phyloP scores from a whole-genome alignment of 1,284 basidiomycete species.

The Moesziomyces globuligerus region DNA sequence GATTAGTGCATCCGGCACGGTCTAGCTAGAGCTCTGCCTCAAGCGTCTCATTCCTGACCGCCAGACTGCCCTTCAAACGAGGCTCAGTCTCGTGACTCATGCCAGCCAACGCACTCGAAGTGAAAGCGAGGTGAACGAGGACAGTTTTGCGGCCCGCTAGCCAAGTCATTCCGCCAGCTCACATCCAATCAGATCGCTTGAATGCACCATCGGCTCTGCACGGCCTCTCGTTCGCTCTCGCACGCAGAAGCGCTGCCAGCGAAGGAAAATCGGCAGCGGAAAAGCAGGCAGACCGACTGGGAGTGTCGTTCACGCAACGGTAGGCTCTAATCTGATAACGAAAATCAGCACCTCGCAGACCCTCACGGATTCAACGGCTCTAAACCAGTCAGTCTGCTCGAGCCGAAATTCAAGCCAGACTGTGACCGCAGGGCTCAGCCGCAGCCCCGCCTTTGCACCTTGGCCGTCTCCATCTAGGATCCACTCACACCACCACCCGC shows the following conservation, averaged over 20 bases:
- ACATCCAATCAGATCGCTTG: background rate
- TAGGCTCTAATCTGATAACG: background rate
- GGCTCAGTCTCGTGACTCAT: background rate
- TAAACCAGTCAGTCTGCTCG: background rate
- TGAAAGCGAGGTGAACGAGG: background rate
- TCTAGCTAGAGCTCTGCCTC: slow-evolving; percentile 2
- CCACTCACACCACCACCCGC: no score
- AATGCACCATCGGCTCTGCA: background rate
- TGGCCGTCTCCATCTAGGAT: no score
- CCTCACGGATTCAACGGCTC: background rate
- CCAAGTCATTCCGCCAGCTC: background rate
- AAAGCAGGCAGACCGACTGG: no score
- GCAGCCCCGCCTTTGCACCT: no score
- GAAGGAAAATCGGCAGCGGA: no score
- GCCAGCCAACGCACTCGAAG: background rate
- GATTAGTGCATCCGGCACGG: slow-evolving; percentile 31
- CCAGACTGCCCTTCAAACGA: background rate
- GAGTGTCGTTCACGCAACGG: no score
- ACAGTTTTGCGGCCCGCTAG: background rate
- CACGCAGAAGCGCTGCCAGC: background rate
- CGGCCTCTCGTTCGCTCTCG: background rate
- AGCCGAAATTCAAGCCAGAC: background rate
- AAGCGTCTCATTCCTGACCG: no score
- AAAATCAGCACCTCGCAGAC: background rate
- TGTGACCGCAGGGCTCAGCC: no score